These are phyloP conservation scores for Lathyrus aphaca DNA, from an alignment of 306 rosid genomes.

Conservation along the genomic window DNA sequence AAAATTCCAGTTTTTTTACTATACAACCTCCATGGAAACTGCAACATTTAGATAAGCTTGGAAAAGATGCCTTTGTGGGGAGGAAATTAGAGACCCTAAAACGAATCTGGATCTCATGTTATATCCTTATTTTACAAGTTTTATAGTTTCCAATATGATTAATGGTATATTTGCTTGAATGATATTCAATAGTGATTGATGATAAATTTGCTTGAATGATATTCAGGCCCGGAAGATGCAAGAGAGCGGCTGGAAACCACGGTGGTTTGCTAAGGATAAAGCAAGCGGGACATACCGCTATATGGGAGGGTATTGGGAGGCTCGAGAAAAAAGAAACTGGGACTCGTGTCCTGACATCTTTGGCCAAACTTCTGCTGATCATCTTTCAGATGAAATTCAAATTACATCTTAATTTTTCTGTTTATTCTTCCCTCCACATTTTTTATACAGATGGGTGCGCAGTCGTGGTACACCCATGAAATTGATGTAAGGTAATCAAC, in stretches of 20 bases:
- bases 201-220: constrained; percentile 28
- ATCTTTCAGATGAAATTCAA: constrained; percentile 56
- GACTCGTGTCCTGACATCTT: constrained; percentile 93
- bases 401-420: constrained; percentile 36
- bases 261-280: constrained; percentile 84
- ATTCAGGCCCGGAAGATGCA: constrained; percentile 95
- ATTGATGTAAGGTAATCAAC: constrained; percentile 56
- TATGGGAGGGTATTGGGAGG: constrained; percentile 92
- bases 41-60: background rate
- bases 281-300: constrained; percentile 78
- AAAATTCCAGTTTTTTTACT: constrained; percentile 3
- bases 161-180: constrained; percentile 32
- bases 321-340: constrained; percentile 73
- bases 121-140: constrained; percentile 3
- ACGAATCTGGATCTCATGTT: constrained; percentile 1
- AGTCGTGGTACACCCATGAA: constrained; percentile 45
- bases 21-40: background rate
- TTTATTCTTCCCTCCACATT: constrained; percentile 47
- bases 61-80: background rate
- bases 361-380: constrained; percentile 78
- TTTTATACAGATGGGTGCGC: constrained; percentile 47
- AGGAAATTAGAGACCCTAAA: constrained; percentile 26
- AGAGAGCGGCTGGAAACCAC: constrained; percentile 96
- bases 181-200: constrained; percentile 43
- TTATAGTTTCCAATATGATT: constrained; percentile 17